A percentile compares a stretch with the other conserved stretches of the same genome.
These are phyloP conservation scores for Coniferiporia sulphurascens DNA, from an alignment of 1,284 basidiomycete species.

Conservation along the genomic window DNA sequence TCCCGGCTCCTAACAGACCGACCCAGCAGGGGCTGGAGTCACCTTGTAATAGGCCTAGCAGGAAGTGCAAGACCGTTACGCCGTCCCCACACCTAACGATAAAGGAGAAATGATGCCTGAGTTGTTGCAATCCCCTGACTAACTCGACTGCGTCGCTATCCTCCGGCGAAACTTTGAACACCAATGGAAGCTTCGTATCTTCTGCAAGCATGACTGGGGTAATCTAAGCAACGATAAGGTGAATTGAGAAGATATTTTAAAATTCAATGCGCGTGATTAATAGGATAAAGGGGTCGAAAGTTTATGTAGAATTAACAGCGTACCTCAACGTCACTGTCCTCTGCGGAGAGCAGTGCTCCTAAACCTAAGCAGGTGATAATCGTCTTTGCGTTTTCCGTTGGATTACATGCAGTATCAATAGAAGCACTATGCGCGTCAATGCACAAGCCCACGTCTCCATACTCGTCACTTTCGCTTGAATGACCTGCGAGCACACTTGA, in stretches of 20 bases:
- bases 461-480: constrained; percentile 51
- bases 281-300: neutral
- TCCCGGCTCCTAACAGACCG: constrained; percentile 12
- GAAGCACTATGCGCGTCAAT: constrained; percentile 30
- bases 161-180: neutral
- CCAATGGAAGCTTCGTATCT: neutral
- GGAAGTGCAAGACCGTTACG: constrained; percentile 4
- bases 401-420: neutral
- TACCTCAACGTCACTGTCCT: neutral
- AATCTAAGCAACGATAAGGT: neutral
- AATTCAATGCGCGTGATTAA: neutral
- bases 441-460: constrained; percentile 47
- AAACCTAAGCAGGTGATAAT: constrained; percentile 9
- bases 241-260: neutral
- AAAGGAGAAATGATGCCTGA: constrained; percentile 9
- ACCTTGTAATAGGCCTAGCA: constrained; percentile 4
- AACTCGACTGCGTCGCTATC: neutral
- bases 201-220: neutral
- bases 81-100: neutral
- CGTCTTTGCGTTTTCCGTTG: constrained; percentile 1
- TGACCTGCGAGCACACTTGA: constrained; percentile 50
- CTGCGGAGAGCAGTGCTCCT: constrained; percentile 8
- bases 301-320: neutral
- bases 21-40: neutral
- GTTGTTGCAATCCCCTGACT: neutral